Conservation (phyloP, 768 basidiomycete species). For the Leucosporidium creatinivorum region DNA sequence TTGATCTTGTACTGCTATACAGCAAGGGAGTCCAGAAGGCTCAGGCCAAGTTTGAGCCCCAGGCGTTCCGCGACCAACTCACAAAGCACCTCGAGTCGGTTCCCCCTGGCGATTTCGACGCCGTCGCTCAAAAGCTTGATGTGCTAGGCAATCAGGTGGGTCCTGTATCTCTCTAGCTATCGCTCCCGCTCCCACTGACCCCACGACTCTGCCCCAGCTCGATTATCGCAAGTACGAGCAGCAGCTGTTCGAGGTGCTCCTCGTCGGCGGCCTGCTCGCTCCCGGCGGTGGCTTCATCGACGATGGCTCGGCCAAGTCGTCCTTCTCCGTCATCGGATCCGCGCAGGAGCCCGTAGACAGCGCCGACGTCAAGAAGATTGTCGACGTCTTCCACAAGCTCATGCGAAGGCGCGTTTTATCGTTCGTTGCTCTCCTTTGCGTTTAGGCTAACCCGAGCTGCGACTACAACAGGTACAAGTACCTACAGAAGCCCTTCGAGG, state of each 20-base stretch:
- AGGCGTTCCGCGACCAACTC: conserved; percentile 88
- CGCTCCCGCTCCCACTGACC: background rate
- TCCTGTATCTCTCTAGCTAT: conserved; percentile 39
- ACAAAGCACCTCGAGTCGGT: conserved; percentile 84
- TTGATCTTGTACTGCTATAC: background rate
- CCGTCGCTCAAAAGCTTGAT: conserved; percentile 71
- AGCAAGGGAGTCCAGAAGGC: conserved; percentile 33
- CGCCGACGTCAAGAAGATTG: conserved; percentile 83
- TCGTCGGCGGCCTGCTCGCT: conserved; percentile 92
- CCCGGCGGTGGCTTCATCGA: conserved; percentile 89
- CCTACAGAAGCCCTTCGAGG: conserved; percentile 93
- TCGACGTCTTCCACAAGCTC: conserved; percentile 91
- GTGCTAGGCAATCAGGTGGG: conserved; percentile 57
- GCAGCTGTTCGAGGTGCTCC: conserved; percentile 87
- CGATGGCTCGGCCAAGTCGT: conserved; percentile 72
- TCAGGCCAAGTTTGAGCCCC: conserved; percentile 35
- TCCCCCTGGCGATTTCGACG: conserved; percentile 68
- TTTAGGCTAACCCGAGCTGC: too few relatives aligned
- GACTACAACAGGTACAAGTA: conserved; percentile 81
- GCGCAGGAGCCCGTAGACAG: conserved; percentile 68
- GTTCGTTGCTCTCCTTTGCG: background rate
- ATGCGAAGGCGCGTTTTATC: conserved; percentile 64
- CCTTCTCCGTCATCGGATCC: conserved; percentile 73
- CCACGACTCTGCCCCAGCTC: conserved; percentile 49
- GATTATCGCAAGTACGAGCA: conserved; percentile 98